These are phyloP conservation scores for Yarrowia phangngaensis DNA, from an alignment of 805 yeast genomes.

Conservation along the genomic window DNA sequence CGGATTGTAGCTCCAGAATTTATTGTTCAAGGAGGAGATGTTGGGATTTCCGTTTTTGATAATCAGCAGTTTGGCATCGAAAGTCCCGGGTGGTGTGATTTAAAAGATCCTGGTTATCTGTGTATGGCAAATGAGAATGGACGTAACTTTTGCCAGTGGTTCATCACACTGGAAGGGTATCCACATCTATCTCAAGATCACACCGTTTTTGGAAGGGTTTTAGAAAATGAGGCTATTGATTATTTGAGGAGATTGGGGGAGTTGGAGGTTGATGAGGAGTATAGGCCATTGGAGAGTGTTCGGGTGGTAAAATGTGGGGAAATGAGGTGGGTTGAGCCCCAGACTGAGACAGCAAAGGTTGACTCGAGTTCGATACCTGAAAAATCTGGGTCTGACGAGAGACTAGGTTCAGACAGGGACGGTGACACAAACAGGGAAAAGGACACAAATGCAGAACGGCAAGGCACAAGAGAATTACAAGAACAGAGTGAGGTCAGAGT, in stretches of 20 bases:
- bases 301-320: conserved; percentile 4
- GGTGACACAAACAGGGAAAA: background rate
- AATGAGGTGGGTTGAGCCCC: conserved; percentile 10
- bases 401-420: no score
- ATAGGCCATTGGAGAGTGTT: conserved; percentile 9
- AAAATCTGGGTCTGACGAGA: no score
- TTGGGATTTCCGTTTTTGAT: background rate
- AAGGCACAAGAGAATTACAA: background rate
- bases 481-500: no score
- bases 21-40: conserved; percentile 16
- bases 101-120: conserved; percentile 5
- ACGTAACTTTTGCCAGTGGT: background rate
- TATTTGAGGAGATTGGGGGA: background rate
- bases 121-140: conserved; percentile 10
- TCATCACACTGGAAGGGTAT: conserved; percentile 1
- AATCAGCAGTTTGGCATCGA: background rate
- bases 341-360: no score
- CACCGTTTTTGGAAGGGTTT: conserved; percentile 7
- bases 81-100: conserved; percentile 14
- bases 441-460: conserved; percentile 5
- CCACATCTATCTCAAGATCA: background rate
- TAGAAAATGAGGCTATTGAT: conserved; percentile 1
- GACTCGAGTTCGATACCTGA: no score
- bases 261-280: background rate
- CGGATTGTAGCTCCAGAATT: conserved; percentile 16